Evolutionary conservation across 2,329 filamentous ascomycete genomes (phyloP), one percentile per base, ranked within the genome.

Genomic region (Xenoacremonium recifei): DNA sequence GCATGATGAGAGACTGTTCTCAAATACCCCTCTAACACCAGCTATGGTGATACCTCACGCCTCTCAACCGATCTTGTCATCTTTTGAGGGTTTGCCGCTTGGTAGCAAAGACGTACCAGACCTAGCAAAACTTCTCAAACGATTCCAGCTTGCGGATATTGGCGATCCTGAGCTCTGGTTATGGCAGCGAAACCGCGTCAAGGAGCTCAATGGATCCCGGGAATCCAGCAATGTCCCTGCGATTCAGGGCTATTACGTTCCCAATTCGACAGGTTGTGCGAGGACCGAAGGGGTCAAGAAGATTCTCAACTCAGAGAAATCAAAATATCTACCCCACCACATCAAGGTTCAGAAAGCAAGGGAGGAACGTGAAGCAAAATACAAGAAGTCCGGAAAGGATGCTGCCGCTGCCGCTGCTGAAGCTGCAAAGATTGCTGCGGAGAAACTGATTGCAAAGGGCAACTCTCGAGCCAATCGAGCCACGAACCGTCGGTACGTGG

Each of bases 271-370:
- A 9, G 93, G 93, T 23, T 87, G 83, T 54, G 93, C 93, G 42
- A 82, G 93, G 42, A 96, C 93, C 0, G 91, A 99, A 69, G 91
- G 90, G 20, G 84, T 90, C 58, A 92, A 95, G 72, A 95, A 92
- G 73, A 97, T 99, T 42, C 78, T 95, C 48, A 95, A 99, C 64
- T 89, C 89, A 0, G 93, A 99, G 65, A 99, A 99, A 72, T 96
- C 91, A 20, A 96, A 96, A 62, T 99, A 99, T 62, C 77, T 99
- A 6, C 93, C 93, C 30, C 93, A 99, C 72, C 91, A 95, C 51
- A 93, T 99, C 69, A 95, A 95, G 61, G 89, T 99, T 16, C 88
- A 93, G 64, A 93, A 86, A 68, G 89, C 86, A 18, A 82, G 91
- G 38, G 91, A 96, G 65, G 90, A 93, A 65, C 86, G 90, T n/a